Conservation (phyloP, 2,329 filamentous ascomycete genomes). For the Didymella sp. region DNA sequence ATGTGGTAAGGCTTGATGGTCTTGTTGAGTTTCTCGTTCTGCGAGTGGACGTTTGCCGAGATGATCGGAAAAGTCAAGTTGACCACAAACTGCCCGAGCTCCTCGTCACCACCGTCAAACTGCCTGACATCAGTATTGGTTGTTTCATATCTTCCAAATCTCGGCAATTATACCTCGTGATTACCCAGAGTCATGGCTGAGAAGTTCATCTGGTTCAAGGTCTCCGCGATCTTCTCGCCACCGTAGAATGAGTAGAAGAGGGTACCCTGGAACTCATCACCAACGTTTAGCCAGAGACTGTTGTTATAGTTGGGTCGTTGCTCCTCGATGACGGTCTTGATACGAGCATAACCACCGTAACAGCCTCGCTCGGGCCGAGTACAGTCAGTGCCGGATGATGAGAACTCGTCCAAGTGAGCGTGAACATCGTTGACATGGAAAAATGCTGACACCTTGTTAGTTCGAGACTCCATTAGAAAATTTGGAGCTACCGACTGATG, state of each 20-base stretch:
- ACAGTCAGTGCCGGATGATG: slow-evolving; percentile 68
- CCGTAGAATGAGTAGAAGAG: slow-evolving; percentile 72
- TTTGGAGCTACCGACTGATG: slow-evolving; percentile 35
- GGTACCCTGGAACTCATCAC: slow-evolving; percentile 74
- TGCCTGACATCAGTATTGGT: not conserved
- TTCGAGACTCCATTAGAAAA: not conserved
- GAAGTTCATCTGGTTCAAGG: slow-evolving; percentile 69
- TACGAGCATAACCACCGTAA: slow-evolving; percentile 69
- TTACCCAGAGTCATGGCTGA: slow-evolving; percentile 73
- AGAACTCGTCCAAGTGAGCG: slow-evolving; percentile 70
- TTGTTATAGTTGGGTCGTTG: slow-evolving; percentile 65
- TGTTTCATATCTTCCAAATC: not conserved
- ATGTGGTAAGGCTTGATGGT: slow-evolving; percentile 71
- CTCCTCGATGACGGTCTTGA: slow-evolving; percentile 66
- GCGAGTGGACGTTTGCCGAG: slow-evolving; percentile 68
- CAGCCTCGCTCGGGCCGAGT: slow-evolving; percentile 63
- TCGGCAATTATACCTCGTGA: slow-evolving; percentile 49
- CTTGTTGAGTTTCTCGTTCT: slow-evolving; percentile 64
- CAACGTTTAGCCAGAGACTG: slow-evolving; percentile 68
- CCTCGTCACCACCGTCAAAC: slow-evolving; percentile 69
- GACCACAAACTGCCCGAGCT: slow-evolving; percentile 66
- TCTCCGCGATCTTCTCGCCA: slow-evolving; percentile 72
- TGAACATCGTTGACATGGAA: slow-evolving; percentile 76
- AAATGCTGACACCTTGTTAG: slow-evolving; percentile 54
- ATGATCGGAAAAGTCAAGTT: slow-evolving; percentile 71